These are phyloP conservation scores for Microbotryomycetes sp. DNA, from an alignment of 1,284 basidiomycete species.

Conservation along the genomic window DNA sequence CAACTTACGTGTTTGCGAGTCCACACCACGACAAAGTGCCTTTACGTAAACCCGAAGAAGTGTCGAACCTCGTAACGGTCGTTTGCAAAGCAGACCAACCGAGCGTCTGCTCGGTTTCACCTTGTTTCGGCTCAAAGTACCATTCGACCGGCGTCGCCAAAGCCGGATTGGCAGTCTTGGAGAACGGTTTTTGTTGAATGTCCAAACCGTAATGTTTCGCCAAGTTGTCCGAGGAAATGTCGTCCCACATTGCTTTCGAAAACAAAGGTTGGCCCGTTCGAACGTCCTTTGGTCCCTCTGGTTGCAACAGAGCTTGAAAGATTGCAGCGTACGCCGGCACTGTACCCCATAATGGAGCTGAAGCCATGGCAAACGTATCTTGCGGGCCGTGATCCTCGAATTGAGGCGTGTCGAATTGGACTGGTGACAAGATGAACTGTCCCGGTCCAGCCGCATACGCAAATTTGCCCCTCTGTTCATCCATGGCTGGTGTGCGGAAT, in stretches of 20 bases:
- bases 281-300: neutral
- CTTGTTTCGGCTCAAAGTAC: neutral
- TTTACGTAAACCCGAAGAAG: neutral
- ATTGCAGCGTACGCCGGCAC: neutral
- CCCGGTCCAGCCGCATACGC: neutral
- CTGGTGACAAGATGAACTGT: neutral
- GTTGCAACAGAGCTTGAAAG: neutral
- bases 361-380: neutral
- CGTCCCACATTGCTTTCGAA: neutral
- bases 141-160: neutral
- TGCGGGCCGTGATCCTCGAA: neutral
- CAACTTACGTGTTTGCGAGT: neutral
- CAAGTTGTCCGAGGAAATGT: neutral
- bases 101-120: neutral
- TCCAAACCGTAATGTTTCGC: neutral
- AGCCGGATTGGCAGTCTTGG: neutral
- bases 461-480: neutral
- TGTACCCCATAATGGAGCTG: slow-evolving; percentile 2
- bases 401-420: slow-evolving; percentile 6
- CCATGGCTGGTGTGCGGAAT: slow-evolving; percentile 5
- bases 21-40: neutral
- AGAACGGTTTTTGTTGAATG: neutral
- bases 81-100: neutral
- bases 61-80: neutral
- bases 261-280: neutral